A percentile compares a stretch with the other conserved stretches of the same genome.
Conservation (phyloP, 768 basidiomycete species). For the Leccinum incarnatum region DNA sequence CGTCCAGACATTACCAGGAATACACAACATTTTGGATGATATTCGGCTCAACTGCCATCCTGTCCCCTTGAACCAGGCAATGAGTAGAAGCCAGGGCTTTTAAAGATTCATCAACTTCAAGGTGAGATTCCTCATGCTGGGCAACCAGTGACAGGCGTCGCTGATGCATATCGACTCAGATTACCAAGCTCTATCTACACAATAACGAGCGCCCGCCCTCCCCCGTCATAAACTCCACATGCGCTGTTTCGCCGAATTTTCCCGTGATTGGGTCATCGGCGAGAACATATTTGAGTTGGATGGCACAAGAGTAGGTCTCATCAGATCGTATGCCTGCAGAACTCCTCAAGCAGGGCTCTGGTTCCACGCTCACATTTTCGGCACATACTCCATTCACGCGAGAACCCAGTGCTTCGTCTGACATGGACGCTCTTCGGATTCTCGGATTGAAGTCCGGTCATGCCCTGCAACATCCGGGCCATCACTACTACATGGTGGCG, state of each 20-base stretch:
- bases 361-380: slow-evolving; percentile 61
- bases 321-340: slow-evolving; percentile 77
- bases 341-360: slow-evolving; percentile 73
- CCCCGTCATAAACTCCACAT: slow-evolving; percentile 85
- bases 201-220: slow-evolving; percentile 82
- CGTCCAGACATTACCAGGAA: slow-evolving; percentile 84
- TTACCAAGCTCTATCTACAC: slow-evolving; percentile 89
- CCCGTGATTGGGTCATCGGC: slow-evolving; percentile 91
- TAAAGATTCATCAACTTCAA: slow-evolving; percentile 92
- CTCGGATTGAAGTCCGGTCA: slow-evolving; percentile 77
- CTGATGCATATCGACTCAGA: slow-evolving; percentile 40
- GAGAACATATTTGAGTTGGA: slow-evolving; percentile 97
- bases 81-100: slow-evolving; percentile 98
- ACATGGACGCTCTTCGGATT: slow-evolving; percentile 57
- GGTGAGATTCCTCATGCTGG: slow-evolving; percentile 38
- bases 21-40: slow-evolving; percentile 81
- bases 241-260: slow-evolving; percentile 81
- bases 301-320: slow-evolving; percentile 76
- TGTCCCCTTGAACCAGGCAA: slow-evolving; percentile 91
- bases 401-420: slow-evolving; percentile 35
- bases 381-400: slow-evolving; percentile 7
- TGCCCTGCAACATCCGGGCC: slow-evolving; percentile 83
- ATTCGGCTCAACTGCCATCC: slow-evolving; percentile 82
- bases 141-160: neutral
- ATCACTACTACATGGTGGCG: slow-evolving; percentile 87